These are phyloP conservation scores for Nitzschia putrida DNA, from an alignment of 108 stramenopile genomes.

Conservation along the genomic window DNA sequence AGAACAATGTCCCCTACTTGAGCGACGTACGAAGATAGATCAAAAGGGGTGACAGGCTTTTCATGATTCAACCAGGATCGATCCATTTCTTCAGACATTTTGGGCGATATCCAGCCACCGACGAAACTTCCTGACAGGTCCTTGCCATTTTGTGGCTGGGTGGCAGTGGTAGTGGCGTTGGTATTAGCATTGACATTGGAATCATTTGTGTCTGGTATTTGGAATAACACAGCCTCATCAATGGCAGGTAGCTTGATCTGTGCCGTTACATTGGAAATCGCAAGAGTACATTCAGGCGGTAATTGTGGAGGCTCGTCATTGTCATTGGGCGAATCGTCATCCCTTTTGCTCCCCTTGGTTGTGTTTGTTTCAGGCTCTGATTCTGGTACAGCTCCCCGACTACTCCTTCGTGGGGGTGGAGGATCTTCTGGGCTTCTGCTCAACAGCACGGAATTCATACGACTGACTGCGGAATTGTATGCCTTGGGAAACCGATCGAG, in stretches of 20 bases:
- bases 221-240: neutral
- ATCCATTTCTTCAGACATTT: slow-evolving; percentile 37
- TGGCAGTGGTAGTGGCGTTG: neutral
- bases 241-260: neutral
- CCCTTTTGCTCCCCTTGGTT: neutral
- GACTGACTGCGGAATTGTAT: slow-evolving; percentile 10
- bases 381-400: neutral
- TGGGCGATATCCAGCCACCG: slow-evolving; percentile 55
- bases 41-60: slow-evolving; percentile 20
- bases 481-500: slow-evolving; percentile 48
- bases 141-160: neutral
- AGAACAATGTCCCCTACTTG: slow-evolving; percentile 56
- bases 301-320: neutral
- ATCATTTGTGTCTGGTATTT: neutral
- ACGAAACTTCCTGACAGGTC: slow-evolving; percentile 23
- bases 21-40: slow-evolving; percentile 39
- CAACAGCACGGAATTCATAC: slow-evolving; percentile 26
- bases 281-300: neutral
- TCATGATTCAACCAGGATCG: slow-evolving; percentile 48
- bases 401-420: slow-evolving; percentile 40
- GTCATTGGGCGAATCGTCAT: neutral
- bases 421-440: slow-evolving; percentile 41
- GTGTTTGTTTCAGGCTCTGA: neutral
- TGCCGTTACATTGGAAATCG: neutral
- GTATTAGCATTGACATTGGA: neutral